Percentiles rank a stretch among this genome's conserved stretches.
phyloP scores from a whole-genome alignment of 2,329 filamentous ascomycete genomes.

The Sclerotinia spermophila region DNA sequence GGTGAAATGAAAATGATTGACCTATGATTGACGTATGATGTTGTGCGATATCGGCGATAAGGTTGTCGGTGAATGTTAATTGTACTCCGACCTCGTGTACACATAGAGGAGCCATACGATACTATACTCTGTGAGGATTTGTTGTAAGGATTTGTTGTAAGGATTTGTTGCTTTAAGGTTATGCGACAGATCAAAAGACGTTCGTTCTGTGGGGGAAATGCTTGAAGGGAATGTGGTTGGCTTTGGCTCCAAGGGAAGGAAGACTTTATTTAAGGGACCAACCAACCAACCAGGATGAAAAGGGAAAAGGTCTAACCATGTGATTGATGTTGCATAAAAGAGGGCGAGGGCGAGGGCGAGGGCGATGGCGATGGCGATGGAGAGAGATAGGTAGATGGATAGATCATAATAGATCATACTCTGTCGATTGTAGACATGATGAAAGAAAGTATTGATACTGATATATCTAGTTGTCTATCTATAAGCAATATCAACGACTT shows the following conservation, averaged over 20 bases:
- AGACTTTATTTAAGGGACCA: background rate
- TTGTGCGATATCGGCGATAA: background rate
- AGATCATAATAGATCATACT: background rate
- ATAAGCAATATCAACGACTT: background rate
- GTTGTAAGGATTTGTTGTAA: too few relatives aligned
- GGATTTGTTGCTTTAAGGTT: too few relatives aligned
- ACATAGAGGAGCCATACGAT: too few relatives aligned
- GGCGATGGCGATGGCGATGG: background rate
- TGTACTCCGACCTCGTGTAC: background rate
- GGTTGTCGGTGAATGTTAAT: background rate
- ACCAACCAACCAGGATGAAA: background rate
- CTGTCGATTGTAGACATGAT: background rate
- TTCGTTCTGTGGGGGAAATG: background rate
- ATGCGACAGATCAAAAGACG: background rate
- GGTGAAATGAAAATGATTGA: background rate
- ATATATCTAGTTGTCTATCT: background rate
- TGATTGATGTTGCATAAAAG: background rate
- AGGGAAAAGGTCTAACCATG: background rate
- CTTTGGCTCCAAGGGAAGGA: background rate
- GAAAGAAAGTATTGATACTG: background rate
- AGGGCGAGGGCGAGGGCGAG: background rate
- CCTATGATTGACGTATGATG: background rate
- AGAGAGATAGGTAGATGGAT: background rate
- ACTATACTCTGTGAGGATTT: too few relatives aligned
- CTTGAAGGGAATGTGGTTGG: background rate